These are phyloP conservation scores for Corynascus novoguineensis DNA, from an alignment of 495 filamentous ascomycete species.

Conservation along the genomic window DNA sequence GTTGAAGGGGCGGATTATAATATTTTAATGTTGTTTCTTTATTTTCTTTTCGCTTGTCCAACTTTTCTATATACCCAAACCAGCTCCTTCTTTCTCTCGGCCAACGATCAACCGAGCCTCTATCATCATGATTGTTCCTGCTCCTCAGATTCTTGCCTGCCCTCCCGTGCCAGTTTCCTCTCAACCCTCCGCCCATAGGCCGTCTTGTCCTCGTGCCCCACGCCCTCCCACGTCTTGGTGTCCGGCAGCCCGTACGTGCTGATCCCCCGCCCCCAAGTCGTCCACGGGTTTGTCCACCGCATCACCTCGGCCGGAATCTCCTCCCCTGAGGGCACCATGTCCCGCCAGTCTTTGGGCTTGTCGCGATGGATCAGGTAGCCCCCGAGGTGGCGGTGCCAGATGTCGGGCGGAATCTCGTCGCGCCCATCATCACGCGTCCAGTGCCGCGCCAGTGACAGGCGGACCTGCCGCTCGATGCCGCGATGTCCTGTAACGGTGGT, in stretches of 20 bases:
- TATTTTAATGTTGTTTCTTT: conserved; percentile 5
- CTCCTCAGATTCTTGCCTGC: background rate
- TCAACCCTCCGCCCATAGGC: conserved; percentile 23
- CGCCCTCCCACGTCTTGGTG: conserved; percentile 32
- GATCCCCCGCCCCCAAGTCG: conserved; percentile 32
- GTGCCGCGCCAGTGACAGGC: conserved; percentile 24
- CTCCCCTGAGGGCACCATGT: conserved; percentile 12
- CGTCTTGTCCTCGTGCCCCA: conserved; percentile 30
- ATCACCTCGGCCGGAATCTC: conserved; percentile 24
- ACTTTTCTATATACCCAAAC: conserved; percentile 14
- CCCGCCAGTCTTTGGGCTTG: conserved; percentile 30
- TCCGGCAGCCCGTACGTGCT: conserved; percentile 32
- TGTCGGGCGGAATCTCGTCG: conserved; percentile 23
- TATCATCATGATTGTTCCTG: conserved; percentile 13
- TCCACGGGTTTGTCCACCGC: conserved; percentile 32
- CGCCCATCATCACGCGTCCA: conserved; percentile 12
- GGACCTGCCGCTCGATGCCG: conserved; percentile 30
- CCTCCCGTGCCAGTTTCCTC: conserved; percentile 9
- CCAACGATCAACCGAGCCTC: background rate
- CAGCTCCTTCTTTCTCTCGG: background rate
- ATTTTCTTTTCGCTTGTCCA: background rate
- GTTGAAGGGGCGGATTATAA: background rate
- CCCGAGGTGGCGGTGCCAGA: conserved; percentile 30
- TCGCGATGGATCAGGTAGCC: conserved; percentile 32
- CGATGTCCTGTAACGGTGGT: conserved; percentile 31